Evolutionary conservation across 495 filamentous ascomycete species (phyloP).

Genomic region (Astrocystis sublimbata): DNA sequence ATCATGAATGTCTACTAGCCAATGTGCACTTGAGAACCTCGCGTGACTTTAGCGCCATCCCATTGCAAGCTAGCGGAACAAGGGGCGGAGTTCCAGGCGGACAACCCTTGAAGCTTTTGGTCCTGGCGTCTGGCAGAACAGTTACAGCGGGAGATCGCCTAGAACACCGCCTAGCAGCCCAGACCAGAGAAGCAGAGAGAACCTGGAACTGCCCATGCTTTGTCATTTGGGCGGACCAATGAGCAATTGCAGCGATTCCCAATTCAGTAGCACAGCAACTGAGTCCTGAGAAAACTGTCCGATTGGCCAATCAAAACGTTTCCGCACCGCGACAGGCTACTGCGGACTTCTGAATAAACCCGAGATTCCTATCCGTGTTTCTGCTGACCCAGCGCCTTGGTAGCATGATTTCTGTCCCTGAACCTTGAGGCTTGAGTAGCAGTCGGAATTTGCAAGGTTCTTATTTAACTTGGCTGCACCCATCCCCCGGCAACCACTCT

Average conservation of each 20-base stretch:
- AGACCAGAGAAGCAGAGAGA: background rate
- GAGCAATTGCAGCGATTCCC: background rate
- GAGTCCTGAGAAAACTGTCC: background rate
- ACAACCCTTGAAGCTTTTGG: background rate
- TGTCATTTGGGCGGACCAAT: constrained; percentile 1
- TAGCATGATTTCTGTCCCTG: no score
- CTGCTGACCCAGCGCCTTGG: no score
- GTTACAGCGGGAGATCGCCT: constrained; percentile 4
- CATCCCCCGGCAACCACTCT: background rate
- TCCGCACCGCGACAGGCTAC: background rate
- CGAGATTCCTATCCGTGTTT: background rate
- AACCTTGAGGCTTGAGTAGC: no score
- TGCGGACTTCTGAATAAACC: constrained; percentile 1
- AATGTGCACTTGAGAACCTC: no score
- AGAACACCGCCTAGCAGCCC: background rate
- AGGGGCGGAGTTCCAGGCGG: background rate
- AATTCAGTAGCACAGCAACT: background rate
- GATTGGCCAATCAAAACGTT: background rate
- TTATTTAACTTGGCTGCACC: constrained; percentile 1
- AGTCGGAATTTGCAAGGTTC: background rate
- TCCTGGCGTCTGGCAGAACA: background rate
- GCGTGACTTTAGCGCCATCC: no score
- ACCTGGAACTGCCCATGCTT: background rate
- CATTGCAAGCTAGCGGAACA: background rate
- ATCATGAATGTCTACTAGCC: background rate